Percentiles rank a stretch among this genome's conserved stretches.
Evolutionary conservation across 148 eudicot genomes (phyloP).

Genomic region (Cornus suecica): DNA sequence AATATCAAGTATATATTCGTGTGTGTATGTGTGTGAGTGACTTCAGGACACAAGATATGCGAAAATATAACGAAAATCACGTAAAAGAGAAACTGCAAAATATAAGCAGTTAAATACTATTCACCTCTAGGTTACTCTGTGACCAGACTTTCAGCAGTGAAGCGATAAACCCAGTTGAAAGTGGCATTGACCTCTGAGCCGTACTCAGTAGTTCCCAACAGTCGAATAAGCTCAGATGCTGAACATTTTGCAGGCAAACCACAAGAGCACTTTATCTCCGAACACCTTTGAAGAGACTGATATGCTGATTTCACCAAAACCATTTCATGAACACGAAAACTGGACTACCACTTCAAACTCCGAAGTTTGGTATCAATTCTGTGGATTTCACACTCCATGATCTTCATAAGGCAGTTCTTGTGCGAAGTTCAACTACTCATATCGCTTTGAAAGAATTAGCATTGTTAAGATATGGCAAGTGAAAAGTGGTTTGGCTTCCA

Average conservation of each 20-base stretch:
- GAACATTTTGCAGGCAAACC: not conserved
- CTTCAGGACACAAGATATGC: not conserved
- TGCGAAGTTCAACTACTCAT: not conserved
- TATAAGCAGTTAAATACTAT: not conserved
- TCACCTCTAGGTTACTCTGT: not conserved
- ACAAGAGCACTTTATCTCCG: not conserved
- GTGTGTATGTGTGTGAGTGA: too few relatives aligned
- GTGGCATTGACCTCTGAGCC: not conserved
- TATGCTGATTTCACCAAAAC: not conserved
- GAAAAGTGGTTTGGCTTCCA: not conserved
- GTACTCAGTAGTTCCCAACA: not conserved
- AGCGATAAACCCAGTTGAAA: not conserved
- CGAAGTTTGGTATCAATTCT: too few relatives aligned
- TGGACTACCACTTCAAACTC: not conserved
- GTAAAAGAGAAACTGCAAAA: not conserved
- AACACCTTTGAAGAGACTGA: not conserved
- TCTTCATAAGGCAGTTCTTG: not conserved
- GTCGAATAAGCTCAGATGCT: not conserved
- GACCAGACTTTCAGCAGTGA: not conserved
- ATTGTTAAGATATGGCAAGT: not conserved
- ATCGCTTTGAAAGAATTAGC: not conserved
- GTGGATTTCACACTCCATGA: not conserved
- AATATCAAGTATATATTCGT: too few relatives aligned
- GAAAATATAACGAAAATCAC: not conserved
- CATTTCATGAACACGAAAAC: not conserved